Evolutionary conservation across 1,284 basidiomycete genomes (phyloP).

Genomic region (Ustilago loliicola): DNA sequence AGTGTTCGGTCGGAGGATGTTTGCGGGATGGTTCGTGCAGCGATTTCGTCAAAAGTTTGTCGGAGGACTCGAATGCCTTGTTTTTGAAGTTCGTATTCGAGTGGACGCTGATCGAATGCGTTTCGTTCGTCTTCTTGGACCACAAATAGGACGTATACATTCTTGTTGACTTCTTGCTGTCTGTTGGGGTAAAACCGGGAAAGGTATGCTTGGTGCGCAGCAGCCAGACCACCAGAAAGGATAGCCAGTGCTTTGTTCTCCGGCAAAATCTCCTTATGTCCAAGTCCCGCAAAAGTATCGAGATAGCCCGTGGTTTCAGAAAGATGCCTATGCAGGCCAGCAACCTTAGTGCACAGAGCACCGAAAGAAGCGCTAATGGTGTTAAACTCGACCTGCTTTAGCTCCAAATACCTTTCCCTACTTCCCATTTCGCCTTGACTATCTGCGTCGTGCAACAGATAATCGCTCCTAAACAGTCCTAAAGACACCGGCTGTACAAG

Average conservation of each 20-base stretch:
- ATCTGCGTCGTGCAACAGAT: conserved; percentile 80
- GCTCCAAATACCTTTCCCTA: conserved; percentile 70
- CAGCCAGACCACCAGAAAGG: conserved; percentile 81
- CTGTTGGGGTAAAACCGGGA: conserved; percentile 30
- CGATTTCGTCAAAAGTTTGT: conserved; percentile 56
- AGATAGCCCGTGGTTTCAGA: conserved; percentile 30
- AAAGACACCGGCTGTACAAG: conserved; percentile 80
- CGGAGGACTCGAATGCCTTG: conserved; percentile 54
- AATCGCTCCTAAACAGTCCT: conserved; percentile 95
- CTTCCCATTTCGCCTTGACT: conserved; percentile 16
- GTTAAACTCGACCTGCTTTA: conserved; percentile 99
- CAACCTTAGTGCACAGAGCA: conserved; percentile 80
- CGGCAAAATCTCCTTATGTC: conserved; percentile 77
- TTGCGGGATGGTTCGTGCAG: conserved; percentile 10
- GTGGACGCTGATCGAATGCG: conserved; percentile 89
- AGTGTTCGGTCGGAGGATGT: conserved; percentile 13
- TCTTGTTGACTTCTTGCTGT: not conserved
- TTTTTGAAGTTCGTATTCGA: conserved; percentile 88
- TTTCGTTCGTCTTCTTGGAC: conserved; percentile 92
- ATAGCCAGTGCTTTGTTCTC: conserved; percentile 80
- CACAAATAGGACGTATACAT: conserved; percentile 81
- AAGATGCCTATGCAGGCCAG: conserved; percentile 77
- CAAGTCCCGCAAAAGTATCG: conserved; percentile 76
- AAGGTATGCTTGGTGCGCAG: conserved; percentile 83
- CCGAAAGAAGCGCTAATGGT: conserved; percentile 96